A percentile compares a stretch with the other conserved stretches of the same genome.
These are phyloP conservation scores for Phaseolus coccineus DNA, from an alignment of 331 rosid genomes.

Conservation along the genomic window DNA sequence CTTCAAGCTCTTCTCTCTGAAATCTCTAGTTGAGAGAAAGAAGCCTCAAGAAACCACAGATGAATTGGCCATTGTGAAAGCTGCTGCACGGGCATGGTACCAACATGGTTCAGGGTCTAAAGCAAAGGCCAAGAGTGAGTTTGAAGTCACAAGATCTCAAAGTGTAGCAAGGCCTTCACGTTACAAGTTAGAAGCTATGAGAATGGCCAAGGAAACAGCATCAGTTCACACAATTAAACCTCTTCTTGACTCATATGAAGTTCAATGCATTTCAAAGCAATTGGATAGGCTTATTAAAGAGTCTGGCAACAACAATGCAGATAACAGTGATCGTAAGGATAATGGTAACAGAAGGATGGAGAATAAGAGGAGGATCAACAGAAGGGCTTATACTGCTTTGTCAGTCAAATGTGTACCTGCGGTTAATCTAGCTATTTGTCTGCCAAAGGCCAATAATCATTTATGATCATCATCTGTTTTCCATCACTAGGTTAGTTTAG, in stretches of 20 bases:
- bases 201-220: constrained; percentile 33
- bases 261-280: constrained; percentile 59
- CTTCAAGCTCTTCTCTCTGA: constrained; percentile 31
- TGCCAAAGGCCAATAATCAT: constrained; percentile 34
- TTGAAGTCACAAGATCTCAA: constrained; percentile 39
- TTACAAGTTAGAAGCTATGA: constrained; percentile 69
- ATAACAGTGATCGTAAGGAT: neutral
- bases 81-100: constrained; percentile 93
- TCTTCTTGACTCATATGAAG: constrained; percentile 68
- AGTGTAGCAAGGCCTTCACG: constrained; percentile 62
- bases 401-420: constrained; percentile 38
- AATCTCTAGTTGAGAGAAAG: constrained; percentile 44
- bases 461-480: constrained; percentile 36
- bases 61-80: constrained; percentile 54
- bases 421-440: constrained; percentile 32
- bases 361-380: constrained; percentile 22
- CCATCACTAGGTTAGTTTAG: constrained; percentile 12
- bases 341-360: constrained; percentile 15
- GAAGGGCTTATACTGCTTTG: constrained; percentile 42
- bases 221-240: constrained; percentile 29
- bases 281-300: constrained; percentile 53
- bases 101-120: constrained; percentile 65
- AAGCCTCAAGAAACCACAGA: constrained; percentile 34
- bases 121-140: constrained; percentile 50
- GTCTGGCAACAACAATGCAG: constrained; percentile 40